Evolutionary conservation across 495 filamentous ascomycete species (phyloP).

Genomic region (Lasiosphaeris hirsuta): DNA sequence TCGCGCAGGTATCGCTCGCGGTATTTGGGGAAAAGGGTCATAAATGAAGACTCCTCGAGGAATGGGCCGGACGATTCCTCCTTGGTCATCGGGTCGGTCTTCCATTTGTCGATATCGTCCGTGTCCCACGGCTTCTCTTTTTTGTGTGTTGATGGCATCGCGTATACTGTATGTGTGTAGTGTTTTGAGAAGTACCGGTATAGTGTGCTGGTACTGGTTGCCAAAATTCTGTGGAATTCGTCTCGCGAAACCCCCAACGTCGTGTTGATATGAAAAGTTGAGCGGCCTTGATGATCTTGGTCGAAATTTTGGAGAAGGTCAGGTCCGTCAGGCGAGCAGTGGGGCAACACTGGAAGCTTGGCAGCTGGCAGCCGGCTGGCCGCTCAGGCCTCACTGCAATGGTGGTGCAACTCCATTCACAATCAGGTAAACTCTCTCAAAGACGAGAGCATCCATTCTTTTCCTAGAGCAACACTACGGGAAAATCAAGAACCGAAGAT

Average conservation of each 20-base stretch:
- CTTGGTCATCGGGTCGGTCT: slow-evolving; percentile 80
- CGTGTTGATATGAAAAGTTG: neutral
- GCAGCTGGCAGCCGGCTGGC: neutral
- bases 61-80: slow-evolving; percentile 87
- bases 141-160: slow-evolving; percentile 92
- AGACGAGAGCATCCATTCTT: too few relatives aligned
- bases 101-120: slow-evolving; percentile 97
- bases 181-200: neutral
- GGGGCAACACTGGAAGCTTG: neutral
- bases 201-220: too few relatives aligned
- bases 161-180: neutral
- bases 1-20: slow-evolving; percentile 90
- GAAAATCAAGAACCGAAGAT: too few relatives aligned
- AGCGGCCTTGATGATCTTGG: neutral
- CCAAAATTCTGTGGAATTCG: too few relatives aligned
- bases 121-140: slow-evolving; percentile 97
- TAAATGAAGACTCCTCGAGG: slow-evolving; percentile 82
- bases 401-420: too few relatives aligned
- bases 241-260: too few relatives aligned
- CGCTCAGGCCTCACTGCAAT: neutral
- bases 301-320: slow-evolving; percentile 7
- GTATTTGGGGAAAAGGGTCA: slow-evolving; percentile 95
- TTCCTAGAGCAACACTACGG: too few relatives aligned
- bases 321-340: neutral
- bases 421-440: too few relatives aligned